phyloP scores from a whole-genome alignment of 2,329 filamentous ascomycete genomes.

The Rhexocercosporidium sp. region DNA sequence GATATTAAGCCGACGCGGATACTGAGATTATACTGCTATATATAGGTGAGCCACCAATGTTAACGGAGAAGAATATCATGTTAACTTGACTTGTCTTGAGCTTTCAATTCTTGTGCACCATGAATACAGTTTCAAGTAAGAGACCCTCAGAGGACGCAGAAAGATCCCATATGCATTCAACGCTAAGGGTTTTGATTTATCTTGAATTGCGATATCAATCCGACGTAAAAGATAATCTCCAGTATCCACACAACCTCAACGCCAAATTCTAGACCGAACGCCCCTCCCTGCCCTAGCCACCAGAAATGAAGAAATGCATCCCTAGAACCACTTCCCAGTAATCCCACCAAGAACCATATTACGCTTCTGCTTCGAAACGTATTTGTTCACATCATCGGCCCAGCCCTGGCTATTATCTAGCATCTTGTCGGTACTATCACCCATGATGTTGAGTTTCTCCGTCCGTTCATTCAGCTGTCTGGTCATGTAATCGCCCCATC shows the following conservation, averaged over 20 bases:
- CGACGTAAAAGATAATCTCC: not conserved
- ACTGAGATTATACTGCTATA: no score
- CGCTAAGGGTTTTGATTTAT: not conserved
- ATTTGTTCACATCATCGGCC: constrained; percentile 89
- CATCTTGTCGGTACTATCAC: constrained; percentile 82
- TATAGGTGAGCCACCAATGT: no score
- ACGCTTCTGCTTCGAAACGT: constrained; percentile 83
- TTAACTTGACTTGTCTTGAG: no score
- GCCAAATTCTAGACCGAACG: not conserved
- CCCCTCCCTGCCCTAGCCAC: not conserved
- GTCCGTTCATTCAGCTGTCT: constrained; percentile 89
- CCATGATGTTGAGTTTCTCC: constrained; percentile 81
- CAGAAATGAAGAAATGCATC: not conserved
- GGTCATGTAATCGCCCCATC: constrained; percentile 80
- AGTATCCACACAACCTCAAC: not conserved
- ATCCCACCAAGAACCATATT: constrained; percentile 76
- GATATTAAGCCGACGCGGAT: no score
- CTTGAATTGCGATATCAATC: not conserved
- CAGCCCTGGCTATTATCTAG: constrained; percentile 82
- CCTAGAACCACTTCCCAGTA: constrained; percentile 60
- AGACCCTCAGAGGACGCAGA: no score
- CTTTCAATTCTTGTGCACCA: no score
- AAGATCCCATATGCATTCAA: no score
- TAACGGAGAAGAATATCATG: no score
- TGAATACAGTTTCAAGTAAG: no score